These are phyloP conservation scores for Emergomyces orientalis DNA, from an alignment of 2,329 filamentous ascomycete genomes.

Conservation along the genomic window DNA sequence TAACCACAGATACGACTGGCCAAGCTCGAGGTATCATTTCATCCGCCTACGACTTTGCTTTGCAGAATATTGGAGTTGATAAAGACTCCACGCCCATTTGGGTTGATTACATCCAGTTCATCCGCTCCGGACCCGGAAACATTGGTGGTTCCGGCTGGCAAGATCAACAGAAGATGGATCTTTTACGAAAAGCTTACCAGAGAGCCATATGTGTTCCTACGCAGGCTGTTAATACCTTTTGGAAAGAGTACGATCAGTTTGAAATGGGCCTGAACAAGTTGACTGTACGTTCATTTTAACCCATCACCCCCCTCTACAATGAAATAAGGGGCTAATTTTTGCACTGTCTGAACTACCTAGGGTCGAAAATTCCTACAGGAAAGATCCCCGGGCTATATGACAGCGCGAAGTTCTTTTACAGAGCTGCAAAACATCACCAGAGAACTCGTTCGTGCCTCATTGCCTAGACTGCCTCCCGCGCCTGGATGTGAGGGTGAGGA, in stretches of 20 bases:
- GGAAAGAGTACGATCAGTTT: constrained; percentile 97
- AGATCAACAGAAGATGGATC: constrained; percentile 96
- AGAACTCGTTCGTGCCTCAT: constrained; percentile 63
- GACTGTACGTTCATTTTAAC: constrained; percentile 50
- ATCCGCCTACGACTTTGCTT: constrained; percentile 84
- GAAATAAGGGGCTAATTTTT: constrained; percentile 11
- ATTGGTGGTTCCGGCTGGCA: constrained; percentile 86
- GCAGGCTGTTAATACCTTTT: constrained; percentile 69
- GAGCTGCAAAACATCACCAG: constrained; percentile 82
- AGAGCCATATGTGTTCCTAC: constrained; percentile 82
- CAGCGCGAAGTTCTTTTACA: constrained; percentile 80
- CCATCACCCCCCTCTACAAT: not conserved
- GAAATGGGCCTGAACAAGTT: constrained; percentile 90
- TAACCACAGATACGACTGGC: constrained; percentile 68
- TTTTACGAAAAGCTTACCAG: constrained; percentile 84
- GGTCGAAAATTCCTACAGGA: constrained; percentile 93
- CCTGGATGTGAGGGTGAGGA: constrained; percentile 78
- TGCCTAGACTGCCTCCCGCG: constrained; percentile 73
- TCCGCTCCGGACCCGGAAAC: constrained; percentile 76
- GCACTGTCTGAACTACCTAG: constrained; percentile 33
- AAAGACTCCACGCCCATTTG: constrained; percentile 82
- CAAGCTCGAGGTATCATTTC: constrained; percentile 68
- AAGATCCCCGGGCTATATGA: constrained; percentile 89
- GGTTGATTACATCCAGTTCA: constrained; percentile 90
- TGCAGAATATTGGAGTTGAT: constrained; percentile 82